Evolutionary conservation across 2,329 filamentous ascomycete genomes (phyloP).

Genomic region (Colletotrichum kahawae): DNA sequence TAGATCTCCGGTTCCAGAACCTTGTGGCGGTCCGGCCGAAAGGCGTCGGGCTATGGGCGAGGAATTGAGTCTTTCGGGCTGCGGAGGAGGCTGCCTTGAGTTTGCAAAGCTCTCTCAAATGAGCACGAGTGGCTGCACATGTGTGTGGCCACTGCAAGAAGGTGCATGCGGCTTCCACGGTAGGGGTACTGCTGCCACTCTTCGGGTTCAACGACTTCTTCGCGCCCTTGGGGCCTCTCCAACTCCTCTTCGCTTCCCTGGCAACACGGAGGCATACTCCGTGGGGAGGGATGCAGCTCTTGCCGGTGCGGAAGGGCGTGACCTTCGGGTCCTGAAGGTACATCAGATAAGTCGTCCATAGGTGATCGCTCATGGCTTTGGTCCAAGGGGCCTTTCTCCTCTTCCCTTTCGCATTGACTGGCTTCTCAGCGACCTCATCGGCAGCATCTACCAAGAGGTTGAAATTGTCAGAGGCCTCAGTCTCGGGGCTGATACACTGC

Average conservation of each 20-base stretch:
- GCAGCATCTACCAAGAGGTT: background rate
- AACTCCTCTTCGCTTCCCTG: conserved; percentile 69
- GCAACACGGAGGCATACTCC: conserved; percentile 70
- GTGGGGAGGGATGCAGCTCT: conserved; percentile 67
- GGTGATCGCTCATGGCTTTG: conserved; percentile 66
- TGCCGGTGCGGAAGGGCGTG: conserved; percentile 68
- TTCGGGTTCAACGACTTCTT: conserved; percentile 30
- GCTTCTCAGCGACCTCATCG: background rate
- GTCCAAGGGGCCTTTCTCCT: conserved; percentile 65
- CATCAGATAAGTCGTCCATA: conserved; percentile 69
- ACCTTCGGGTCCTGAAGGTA: conserved; percentile 72
- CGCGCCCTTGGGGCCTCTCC: conserved; percentile 62
- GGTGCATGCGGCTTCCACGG: conserved; percentile 47
- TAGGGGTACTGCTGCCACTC: conserved; percentile 63
- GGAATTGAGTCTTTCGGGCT: conserved; percentile 48
- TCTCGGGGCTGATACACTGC: conserved; percentile 57
- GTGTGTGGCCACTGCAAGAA: conserved; percentile 70
- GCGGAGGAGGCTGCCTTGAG: conserved; percentile 51
- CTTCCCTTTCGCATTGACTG: conserved; percentile 27
- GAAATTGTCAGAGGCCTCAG: conserved; percentile 38
- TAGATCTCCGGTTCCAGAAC: conserved; percentile 53
- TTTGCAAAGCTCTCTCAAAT: conserved; percentile 68
- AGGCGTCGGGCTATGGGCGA: conserved; percentile 60
- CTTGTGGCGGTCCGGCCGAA: conserved; percentile 57
- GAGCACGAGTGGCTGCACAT: conserved; percentile 64